Percentiles rank a stretch among this genome's conserved stretches.
Evolutionary conservation across 1,139 yeast genomes (phyloP).

Genomic region (Sugiyamaella grinbergsii): DNA sequence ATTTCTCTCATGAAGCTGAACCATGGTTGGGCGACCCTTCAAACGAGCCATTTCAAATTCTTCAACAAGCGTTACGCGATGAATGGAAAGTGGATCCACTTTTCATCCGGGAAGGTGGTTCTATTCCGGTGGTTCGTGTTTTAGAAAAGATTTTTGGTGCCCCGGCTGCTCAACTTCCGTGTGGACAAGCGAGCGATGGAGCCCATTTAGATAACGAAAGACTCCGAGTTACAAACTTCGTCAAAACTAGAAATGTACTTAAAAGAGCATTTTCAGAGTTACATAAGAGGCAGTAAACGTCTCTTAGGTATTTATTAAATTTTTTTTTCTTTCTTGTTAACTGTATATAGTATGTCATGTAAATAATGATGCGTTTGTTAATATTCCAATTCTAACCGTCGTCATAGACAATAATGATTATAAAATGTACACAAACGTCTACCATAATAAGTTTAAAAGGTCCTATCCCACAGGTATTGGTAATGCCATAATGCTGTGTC

Average conservation of each 20-base stretch:
- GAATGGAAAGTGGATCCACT: slow-evolving; percentile 78
- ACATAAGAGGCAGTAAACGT: not conserved
- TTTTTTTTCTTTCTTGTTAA: not conserved
- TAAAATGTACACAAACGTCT: too few species aligned
- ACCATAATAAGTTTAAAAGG: too few species aligned
- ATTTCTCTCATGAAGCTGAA: slow-evolving; percentile 80
- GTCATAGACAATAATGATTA: too few species aligned
- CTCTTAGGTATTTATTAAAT: not conserved
- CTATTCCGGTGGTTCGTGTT: slow-evolving; percentile 86
- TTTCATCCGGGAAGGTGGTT: slow-evolving; percentile 93
- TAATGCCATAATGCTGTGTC: too few species aligned
- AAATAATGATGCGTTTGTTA: slow-evolving; percentile 1
- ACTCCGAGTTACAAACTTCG: slow-evolving; percentile 72
- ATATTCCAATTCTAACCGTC: too few species aligned
- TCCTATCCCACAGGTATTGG: too few species aligned
- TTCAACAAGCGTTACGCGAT: slow-evolving; percentile 57
- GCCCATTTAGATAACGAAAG: slow-evolving; percentile 92
- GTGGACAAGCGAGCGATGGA: slow-evolving; percentile 93
- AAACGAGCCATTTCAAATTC: slow-evolving; percentile 68
- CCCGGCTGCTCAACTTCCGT: slow-evolving; percentile 92
- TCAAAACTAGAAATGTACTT: slow-evolving; percentile 57
- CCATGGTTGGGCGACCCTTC: slow-evolving; percentile 93
- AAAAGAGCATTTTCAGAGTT: slow-evolving; percentile 11
- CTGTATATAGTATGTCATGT: slow-evolving; percentile 4
- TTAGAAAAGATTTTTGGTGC: slow-evolving; percentile 81